Evolutionary conservation across 2,329 filamentous ascomycete genomes (phyloP), one percentile per base, ranked within the genome.

Genomic region (Colletotrichum plurivorum): DNA sequence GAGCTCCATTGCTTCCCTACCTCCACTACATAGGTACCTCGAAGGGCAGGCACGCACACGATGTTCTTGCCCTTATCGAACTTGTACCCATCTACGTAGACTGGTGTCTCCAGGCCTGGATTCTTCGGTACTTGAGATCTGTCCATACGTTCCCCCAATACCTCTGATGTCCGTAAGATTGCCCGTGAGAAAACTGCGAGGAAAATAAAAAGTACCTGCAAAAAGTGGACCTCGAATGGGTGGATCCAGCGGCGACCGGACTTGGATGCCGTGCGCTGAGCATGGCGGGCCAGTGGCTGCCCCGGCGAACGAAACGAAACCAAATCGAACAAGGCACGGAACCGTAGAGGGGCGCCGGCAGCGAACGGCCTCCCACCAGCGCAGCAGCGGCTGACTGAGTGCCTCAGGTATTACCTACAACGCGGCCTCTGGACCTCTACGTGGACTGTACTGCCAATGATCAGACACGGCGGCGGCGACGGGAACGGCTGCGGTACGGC

Each of bases 161-260:
- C 22, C 22, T 25, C 22, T 25, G 4, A 25, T 25, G 22, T 25
- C 22, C 22, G 22, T 4, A 3, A 25, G 22, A 25, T 4, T 25
- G n/a, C n/a, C n/a, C n/a, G n/a, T n/a, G 31, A 60, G 71, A 71
- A 71, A 72, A 78, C 78, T 76, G 76, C 74, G 76, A 74, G 73
- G 76, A 76, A 48, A 61, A 54, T n/a, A 36, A 57, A 75, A 78
- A 71, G 75, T 75, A 71, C 71, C 71, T 71, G 48, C 31, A 48
- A 58, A 54, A 61, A 51, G 49, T 53, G 52, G 25, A 18, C 20
- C 45, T 9, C 51, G 8, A 15, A 60, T 10, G 18, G 10, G 57
- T 60, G 57, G 59, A 45, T 18, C 49, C 20, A n/a, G 18, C 46
- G 20, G 13, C 20, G 57, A 15, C 31, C 27, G 31, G 31, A 36